phyloP scores from a whole-genome alignment of 345 rosid genomes.

The Populus tremula region DNA sequence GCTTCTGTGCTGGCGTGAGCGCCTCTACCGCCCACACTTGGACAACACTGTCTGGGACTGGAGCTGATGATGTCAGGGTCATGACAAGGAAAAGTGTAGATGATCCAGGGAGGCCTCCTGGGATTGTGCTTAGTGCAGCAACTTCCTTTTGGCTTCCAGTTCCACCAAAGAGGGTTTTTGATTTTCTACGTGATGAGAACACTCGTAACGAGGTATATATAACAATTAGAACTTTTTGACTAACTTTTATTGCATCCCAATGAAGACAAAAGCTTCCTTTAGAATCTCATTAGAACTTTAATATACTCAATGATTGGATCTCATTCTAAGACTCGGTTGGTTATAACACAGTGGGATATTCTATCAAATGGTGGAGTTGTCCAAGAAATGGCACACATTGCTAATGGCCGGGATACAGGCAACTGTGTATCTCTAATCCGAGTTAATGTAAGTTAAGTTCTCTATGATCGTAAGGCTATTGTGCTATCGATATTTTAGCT shows the following conservation, averaged over 20 bases:
- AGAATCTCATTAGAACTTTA: too few relatives aligned
- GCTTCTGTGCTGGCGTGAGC: conserved; percentile 75
- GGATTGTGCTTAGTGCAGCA: conserved; percentile 76
- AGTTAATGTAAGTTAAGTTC: conserved; percentile 41
- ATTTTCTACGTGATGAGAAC: conserved; percentile 78
- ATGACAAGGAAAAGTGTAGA: conserved; percentile 71
- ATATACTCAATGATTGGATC: neutral
- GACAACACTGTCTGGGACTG: conserved; percentile 59
- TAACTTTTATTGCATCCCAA: too few relatives aligned
- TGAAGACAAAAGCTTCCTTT: too few relatives aligned
- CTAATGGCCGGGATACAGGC: conserved; percentile 78
- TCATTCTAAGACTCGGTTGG: neutral
- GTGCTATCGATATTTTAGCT: neutral
- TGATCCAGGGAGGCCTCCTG: conserved; percentile 88
- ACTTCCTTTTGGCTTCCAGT: conserved; percentile 95
- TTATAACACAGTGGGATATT: conserved; percentile 82
- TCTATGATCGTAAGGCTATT: neutral
- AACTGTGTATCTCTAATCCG: conserved; percentile 73
- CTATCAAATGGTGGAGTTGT: conserved; percentile 60
- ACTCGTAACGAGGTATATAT: conserved; percentile 68
- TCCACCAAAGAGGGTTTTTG: conserved; percentile 58
- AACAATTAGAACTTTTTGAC: neutral
- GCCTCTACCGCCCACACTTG: conserved; percentile 69
- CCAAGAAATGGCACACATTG: conserved; percentile 76
- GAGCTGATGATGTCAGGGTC: conserved; percentile 69